Base-by-base conservation (phyloP, 164 flowering plant species). In the Vitis rotundifolia region DNA sequence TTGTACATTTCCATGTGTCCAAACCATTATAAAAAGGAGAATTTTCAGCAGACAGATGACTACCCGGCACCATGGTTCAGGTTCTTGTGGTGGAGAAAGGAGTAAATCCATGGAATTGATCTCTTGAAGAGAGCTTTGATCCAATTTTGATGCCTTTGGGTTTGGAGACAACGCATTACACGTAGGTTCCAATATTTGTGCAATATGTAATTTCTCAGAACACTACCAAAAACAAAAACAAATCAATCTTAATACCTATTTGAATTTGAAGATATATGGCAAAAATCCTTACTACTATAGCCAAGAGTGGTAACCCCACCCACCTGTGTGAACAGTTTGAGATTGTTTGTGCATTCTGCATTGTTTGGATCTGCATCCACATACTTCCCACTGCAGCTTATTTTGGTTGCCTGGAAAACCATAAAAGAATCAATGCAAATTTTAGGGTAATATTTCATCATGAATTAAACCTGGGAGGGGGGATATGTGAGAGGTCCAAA, bases 341-440 rank as follows among this genome's bases (percentile, higher is more conserved):
- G 72, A 65, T 76, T 67, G 16, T 61, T 49, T 11, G 28, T 11
- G 63, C 83, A 82, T 52, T 11, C 22, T 12, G 54, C 16, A 53
- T 75, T 73, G 14, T 16, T 57, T 16, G 81, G 71, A 29, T 73
- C 75, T 11, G 71, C 66, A 71, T 74, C 63, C 3, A 66, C 63
- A 66, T 75, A 79, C 3, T 68, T 63, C 12, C 78, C 79, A 1
- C 57, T 15, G 56, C 85, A 82, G 47, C 60, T 77, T 22, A 13
- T 44, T 62, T 65, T 64, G 2, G 68, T 61, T 37, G 70, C 61
- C 84, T 81, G 61, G 14, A 22, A 55, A 57, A 51, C 15, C 37
- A 64, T 50, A n/a, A 22, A 22, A 22, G 26, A 22, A 22, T 22
- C 0, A 22, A 22, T 22, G 26, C 2, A 22, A 22, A 31, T 4